These are phyloP conservation scores for Clavispora fructus DNA, from an alignment of 805 yeast species.

Conservation along the genomic window DNA sequence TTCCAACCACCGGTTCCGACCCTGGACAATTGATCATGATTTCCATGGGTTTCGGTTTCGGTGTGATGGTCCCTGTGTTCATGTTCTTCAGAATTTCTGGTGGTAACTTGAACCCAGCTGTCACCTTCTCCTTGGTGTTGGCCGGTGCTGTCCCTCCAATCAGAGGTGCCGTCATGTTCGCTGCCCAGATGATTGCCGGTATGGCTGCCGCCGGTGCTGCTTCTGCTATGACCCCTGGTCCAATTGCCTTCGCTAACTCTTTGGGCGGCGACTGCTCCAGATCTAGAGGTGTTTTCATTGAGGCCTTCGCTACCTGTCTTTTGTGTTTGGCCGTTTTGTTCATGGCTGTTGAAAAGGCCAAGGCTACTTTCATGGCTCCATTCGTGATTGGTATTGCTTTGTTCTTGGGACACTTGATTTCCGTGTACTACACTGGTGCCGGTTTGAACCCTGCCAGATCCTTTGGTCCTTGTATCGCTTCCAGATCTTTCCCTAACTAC, in stretches of 20 bases:
- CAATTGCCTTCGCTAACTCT: conserved; percentile 61
- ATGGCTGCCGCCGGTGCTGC: conserved; percentile 93
- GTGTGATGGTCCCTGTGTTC: conserved; percentile 70
- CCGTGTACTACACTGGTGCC: conserved; percentile 83
- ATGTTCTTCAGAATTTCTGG: conserved; percentile 74
- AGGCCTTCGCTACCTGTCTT: conserved; percentile 72
- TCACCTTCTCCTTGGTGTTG: conserved; percentile 65
- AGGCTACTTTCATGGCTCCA: conserved; percentile 75
- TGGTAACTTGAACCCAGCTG: conserved; percentile 89
- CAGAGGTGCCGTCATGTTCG: conserved; percentile 60
- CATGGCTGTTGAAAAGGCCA: conserved; percentile 78
- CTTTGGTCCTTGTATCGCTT: conserved; percentile 78
- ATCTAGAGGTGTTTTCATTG: conserved; percentile 73
- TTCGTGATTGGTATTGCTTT: conserved; percentile 77
- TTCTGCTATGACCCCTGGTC: conserved; percentile 79
- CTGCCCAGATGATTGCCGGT: conserved; percentile 76
- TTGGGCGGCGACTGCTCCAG: conserved; percentile 69
- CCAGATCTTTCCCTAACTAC: conserved; percentile 67
- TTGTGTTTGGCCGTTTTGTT: conserved; percentile 73
- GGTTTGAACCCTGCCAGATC: conserved; percentile 90
- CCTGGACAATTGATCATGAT: conserved; percentile 74
- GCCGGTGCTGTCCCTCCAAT: conserved; percentile 70
- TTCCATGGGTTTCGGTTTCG: conserved; percentile 72
- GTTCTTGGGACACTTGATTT: conserved; percentile 72
- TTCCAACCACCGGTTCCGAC: conserved; percentile 40